Conservation (phyloP, 805 yeast genomes). For the Huiozyma sinensis region DNA sequence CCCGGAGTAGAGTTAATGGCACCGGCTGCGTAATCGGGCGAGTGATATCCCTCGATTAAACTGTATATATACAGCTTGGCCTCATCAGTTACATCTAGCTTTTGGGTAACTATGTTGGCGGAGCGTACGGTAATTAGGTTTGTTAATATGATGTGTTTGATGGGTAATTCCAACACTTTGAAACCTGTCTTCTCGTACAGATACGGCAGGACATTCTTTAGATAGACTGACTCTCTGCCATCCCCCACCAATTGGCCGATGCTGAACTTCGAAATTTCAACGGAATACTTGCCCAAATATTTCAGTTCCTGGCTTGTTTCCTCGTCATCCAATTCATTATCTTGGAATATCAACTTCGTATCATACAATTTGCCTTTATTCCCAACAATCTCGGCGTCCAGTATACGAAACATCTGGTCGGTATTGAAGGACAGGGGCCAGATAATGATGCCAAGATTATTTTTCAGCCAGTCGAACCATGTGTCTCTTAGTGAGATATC, state of each 20-base stretch:
- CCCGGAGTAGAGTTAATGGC: background rate
- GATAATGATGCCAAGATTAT: slow-evolving; percentile 17
- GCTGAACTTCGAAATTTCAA: slow-evolving; percentile 22
- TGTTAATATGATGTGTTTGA: slow-evolving; percentile 3
- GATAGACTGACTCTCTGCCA: slow-evolving; percentile 3
- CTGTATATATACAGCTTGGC: background rate
- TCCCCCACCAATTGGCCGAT: slow-evolving; percentile 11
- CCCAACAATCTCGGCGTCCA: slow-evolving; percentile 12
- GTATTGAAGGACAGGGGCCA: slow-evolving; percentile 19
- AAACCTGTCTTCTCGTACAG: slow-evolving; percentile 25
- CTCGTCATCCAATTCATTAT: background rate
- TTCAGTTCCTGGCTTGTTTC: background rate
- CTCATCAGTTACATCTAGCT: background rate
- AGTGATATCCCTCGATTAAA: background rate
- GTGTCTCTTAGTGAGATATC: background rate
- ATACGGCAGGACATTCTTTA: slow-evolving; percentile 12
- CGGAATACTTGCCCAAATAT: slow-evolving; percentile 2
- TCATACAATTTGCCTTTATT: slow-evolving; percentile 14
- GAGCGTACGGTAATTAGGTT: slow-evolving; percentile 3
- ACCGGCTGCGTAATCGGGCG: background rate
- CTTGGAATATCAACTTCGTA: slow-evolving; percentile 18
- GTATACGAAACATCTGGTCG: slow-evolving; percentile 14
- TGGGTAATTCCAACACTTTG: slow-evolving; percentile 16
- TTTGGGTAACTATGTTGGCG: background rate
- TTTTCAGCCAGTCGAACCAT: slow-evolving; percentile 23